Evolutionary conservation across 1,139 yeast species (phyloP), one percentile per base, ranked within the genome.

Genomic region (Taiozyma sp.): DNA sequence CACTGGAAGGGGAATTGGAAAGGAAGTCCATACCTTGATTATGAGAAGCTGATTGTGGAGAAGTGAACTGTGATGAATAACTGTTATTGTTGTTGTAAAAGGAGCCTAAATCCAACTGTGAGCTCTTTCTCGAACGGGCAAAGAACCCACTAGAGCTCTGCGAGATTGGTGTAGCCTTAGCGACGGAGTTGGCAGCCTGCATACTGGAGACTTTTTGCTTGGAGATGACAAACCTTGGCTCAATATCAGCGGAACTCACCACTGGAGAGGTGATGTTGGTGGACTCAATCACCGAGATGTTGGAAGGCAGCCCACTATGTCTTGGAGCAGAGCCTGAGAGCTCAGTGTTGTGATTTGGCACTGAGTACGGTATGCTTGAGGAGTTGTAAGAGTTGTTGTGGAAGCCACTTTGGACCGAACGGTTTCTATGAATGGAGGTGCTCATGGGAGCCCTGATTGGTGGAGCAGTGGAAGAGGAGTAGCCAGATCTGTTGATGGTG

Each of bases 181-280:
- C 54, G n/a, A 51, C 49, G 1, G 58, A 54, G 22, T 54, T 49
- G 3, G 63, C 56, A 44, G 60, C 45, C 24, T 59, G 60, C 4
- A 56, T 57, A 29, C 55, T 59, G n/a, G 58, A 59, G 16, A 63
- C 59, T 57, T 87, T 78, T 59, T 84, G 92, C 60, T 84, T 84
- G 4, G 91, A 83, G 43, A 86, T 79, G 45, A 86, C 82, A 63
- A 86, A 86, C 48, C 93, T 73, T 14, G 89, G 84, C 61, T 86
- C 93, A 28, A 86, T 83, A 10, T 57, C 59, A 1, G 58, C 34
- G 19, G 52, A 42, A 34, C 81, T 73, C 8, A 85, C 87, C 51
- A 78, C 81, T 3, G 93, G 93, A 0, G 91, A 84, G 50, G 81
- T 84, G 52, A 86, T 81, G 57, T 83, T 82, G 54, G 82, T 84